A percentile compares a stretch with the other conserved stretches of the same genome.
phyloP scores from a whole-genome alignment of 306 rosid genomes.

The Cucurbita pepo region DNA sequence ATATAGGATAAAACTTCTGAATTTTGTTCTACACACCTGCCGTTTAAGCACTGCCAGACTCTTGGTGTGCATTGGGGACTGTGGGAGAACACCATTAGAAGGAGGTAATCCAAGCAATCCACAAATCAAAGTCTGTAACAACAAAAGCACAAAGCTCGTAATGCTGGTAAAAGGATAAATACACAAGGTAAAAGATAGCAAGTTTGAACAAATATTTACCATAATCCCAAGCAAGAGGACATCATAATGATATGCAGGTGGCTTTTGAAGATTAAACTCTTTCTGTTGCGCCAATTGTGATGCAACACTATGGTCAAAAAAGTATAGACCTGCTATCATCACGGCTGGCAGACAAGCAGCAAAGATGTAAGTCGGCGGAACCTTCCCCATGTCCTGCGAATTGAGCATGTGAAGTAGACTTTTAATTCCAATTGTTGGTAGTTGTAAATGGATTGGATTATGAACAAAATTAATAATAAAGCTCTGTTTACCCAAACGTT shows the following conservation, averaged over 20 bases:
- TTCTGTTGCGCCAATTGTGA: slow-evolving; percentile 77
- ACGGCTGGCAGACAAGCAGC: slow-evolving; percentile 62
- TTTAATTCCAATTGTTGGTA: neutral
- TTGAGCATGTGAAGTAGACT: neutral
- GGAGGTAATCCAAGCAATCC: slow-evolving; percentile 92
- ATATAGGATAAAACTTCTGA: neutral
- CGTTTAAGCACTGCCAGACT: slow-evolving; percentile 72
- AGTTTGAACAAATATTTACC: slow-evolving; percentile 17
- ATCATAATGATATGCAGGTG: slow-evolving; percentile 84
- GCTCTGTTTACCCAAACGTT: neutral
- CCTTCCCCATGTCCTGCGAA: slow-evolving; percentile 63
- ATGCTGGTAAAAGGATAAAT: neutral
- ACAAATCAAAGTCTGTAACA: slow-evolving; percentile 59
- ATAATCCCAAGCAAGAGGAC: slow-evolving; percentile 52
- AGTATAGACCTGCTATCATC: slow-evolving; percentile 78
- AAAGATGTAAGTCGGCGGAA: slow-evolving; percentile 38
- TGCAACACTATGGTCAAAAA: slow-evolving; percentile 83
- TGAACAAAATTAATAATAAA: neutral
- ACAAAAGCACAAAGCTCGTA: neutral
- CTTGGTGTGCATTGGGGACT: slow-evolving; percentile 94
- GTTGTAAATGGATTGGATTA: neutral
- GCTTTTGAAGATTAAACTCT: slow-evolving; percentile 81
- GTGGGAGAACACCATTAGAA: slow-evolving; percentile 93
- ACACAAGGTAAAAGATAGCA: neutral
- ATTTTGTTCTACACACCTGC: slow-evolving; percentile 27